These are phyloP conservation scores for Vaccinium vitisidaea DNA, from an alignment of 148 eudicot species.

Conservation along the genomic window DNA sequence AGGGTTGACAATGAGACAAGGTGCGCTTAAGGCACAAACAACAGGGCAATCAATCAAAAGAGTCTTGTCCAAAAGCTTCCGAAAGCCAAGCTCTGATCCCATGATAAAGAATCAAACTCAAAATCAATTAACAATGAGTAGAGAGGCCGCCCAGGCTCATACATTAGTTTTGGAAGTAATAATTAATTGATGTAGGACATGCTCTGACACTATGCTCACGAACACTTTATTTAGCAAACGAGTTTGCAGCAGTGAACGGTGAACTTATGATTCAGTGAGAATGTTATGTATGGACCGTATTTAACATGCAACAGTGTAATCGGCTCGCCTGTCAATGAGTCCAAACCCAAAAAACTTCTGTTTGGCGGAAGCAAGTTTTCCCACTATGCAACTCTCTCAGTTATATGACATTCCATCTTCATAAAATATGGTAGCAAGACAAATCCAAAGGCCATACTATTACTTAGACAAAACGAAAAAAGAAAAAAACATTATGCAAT, in stretches of 20 bases:
- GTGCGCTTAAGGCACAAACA: too few relatives aligned
- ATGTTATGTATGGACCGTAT: neutral
- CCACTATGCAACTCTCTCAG: neutral
- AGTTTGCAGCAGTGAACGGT: neutral
- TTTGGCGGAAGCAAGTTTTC: neutral
- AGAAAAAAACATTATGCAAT: neutral
- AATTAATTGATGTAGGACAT: too few relatives aligned
- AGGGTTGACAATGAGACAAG: too few relatives aligned
- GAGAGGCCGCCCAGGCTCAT: too few relatives aligned
- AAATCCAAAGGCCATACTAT: neutral
- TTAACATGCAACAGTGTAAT: neutral
- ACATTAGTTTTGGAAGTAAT: too few relatives aligned
- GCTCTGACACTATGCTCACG: neutral
- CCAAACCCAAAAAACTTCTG: neutral
- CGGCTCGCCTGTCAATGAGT: neutral
- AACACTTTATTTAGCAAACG: neutral
- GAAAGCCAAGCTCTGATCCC: too few relatives aligned
- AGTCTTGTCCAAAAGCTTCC: too few relatives aligned
- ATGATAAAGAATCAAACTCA: too few relatives aligned
- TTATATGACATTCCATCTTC: neutral
- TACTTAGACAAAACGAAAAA: neutral
- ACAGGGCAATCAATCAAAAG: too few relatives aligned
- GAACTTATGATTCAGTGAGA: neutral
- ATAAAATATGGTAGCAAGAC: neutral
- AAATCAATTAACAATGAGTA: too few relatives aligned